Evolutionary conservation across 2,329 filamentous ascomycete species (phyloP).

Genomic region (Rhytidhysteron rufulum): DNA sequence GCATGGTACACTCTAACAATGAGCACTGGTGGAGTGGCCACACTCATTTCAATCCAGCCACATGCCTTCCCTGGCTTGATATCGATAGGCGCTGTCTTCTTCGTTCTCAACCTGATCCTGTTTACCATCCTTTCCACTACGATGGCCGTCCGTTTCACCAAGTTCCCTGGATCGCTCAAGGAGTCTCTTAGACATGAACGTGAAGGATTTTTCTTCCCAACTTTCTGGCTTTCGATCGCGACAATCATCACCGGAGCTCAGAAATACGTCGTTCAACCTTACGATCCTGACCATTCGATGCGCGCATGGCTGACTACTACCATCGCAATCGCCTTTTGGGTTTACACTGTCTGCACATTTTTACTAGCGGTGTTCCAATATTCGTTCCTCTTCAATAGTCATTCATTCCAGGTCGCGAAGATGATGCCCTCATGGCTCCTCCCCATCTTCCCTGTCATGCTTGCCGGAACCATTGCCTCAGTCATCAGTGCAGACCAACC

Average conservation of each 20-base stretch:
- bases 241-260: conserved; percentile 31
- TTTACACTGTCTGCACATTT: conserved; percentile 28
- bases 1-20: conserved; percentile 40
- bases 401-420: conserved; percentile 53
- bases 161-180: conserved; percentile 34
- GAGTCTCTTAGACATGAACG: conserved; percentile 40
- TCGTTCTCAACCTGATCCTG: conserved; percentile 42
- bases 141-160: conserved; percentile 33
- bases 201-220: conserved; percentile 42
- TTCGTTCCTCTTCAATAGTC: conserved; percentile 57
- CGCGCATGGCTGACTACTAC: conserved; percentile 28
- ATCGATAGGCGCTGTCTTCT: conserved; percentile 45
- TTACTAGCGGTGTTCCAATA: conserved; percentile 43
- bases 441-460: conserved; percentile 68
- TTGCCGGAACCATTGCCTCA: conserved; percentile 63
- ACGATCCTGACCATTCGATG: too few species aligned
- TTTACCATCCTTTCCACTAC: conserved; percentile 24
- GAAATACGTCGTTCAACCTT: conserved; percentile 19
- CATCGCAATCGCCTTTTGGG: conserved; percentile 31
- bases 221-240: conserved; percentile 23
- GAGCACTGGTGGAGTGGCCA: conserved; percentile 38
- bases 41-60: conserved; percentile 33
- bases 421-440: conserved; percentile 70
- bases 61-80: conserved; percentile 41
- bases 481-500: conserved; percentile 58